Evolutionary conservation across 768 basidiomycete species (phyloP), one percentile per base, ranked within the genome.

Genomic region (Cubamyces lactineus): DNA sequence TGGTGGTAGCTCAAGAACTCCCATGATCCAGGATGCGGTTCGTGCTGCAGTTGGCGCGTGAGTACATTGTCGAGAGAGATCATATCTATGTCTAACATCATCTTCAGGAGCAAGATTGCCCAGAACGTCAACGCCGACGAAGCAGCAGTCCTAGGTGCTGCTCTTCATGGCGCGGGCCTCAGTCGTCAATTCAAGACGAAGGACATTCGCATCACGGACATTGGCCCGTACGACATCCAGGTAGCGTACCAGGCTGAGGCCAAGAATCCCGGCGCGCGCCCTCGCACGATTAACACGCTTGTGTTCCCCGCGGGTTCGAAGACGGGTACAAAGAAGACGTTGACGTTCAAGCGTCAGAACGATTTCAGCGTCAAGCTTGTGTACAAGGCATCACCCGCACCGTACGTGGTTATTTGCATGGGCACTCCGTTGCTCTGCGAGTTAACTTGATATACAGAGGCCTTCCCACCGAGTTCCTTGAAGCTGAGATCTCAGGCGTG

Each of bases 101-200:
- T 60, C 16, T 41, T 5, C 53, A 90, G 87, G 49, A 84, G 88
- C 54, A 93, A 92, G 75, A 89, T 98, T 59, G 93, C 96, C 5
- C 81, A 89, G 70, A 98, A 98, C 67, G 92, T 99, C 63, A 98
- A 99, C 72, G 89, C 96, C 0, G 97, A 98, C 72, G 97, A 99
- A 76, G 92, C 94, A 0, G 92, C 91, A 24, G 96, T 98, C 19
- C 84, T 99, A 46, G 86, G 89, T 45, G 95, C 96, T 23, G 96
- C 92, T 1, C 86, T 97, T 51, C 87, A 96, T 64, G 97, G 96
- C 16, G 96, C 97, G 3, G 82, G 86, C 23, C 82, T 96, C 26
- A 94, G 90, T 66, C 82, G 89, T 42, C 92, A 92, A 69, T 98
- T 97, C 83, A 91, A 91, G 78, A 97, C 97, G 51, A 99, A 98